Conservation (phyloP, 257 asterid genomes). For the Solanum gandarillasii region DNA sequence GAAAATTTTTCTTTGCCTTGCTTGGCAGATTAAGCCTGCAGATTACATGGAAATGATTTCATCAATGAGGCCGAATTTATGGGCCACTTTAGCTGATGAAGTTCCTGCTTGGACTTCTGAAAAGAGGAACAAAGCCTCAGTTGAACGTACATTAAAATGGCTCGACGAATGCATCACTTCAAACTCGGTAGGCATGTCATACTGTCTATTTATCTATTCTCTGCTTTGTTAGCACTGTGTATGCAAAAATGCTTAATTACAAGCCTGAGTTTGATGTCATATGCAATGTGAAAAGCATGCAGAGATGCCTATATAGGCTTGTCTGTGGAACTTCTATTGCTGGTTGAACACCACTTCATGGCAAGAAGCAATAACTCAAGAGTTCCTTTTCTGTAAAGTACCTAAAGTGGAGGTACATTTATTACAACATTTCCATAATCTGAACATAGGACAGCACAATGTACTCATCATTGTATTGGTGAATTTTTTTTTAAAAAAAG, state of each 20-base stretch:
- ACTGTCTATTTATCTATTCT: neutral
- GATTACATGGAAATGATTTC: constrained; percentile 63
- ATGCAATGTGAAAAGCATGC: neutral
- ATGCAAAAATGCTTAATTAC: neutral
- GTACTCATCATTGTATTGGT: neutral
- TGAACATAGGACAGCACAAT: neutral
- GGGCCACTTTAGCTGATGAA: constrained; percentile 84
- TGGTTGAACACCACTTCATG: neutral
- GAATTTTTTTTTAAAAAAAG: neutral
- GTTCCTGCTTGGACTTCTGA: constrained; percentile 91
- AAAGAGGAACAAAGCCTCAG: constrained; percentile 67
- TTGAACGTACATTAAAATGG: constrained; percentile 86
- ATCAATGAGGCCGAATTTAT: constrained; percentile 72
- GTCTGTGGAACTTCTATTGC: neutral
- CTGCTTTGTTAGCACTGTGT: neutral
- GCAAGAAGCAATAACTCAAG: neutral
- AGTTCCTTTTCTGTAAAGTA: neutral
- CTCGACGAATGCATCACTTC: constrained; percentile 66
- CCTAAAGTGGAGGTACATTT: neutral
- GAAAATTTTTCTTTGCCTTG: neutral
- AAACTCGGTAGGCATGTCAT: constrained; percentile 6
- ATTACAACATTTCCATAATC: neutral
- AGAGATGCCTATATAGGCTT: neutral
- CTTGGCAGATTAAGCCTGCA: constrained; percentile 52
- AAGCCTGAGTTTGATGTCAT: neutral